These are phyloP conservation scores for Perkinsus chesapeaki DNA, from an alignment of 169 alveolate genomes.

Conservation along the genomic window DNA sequence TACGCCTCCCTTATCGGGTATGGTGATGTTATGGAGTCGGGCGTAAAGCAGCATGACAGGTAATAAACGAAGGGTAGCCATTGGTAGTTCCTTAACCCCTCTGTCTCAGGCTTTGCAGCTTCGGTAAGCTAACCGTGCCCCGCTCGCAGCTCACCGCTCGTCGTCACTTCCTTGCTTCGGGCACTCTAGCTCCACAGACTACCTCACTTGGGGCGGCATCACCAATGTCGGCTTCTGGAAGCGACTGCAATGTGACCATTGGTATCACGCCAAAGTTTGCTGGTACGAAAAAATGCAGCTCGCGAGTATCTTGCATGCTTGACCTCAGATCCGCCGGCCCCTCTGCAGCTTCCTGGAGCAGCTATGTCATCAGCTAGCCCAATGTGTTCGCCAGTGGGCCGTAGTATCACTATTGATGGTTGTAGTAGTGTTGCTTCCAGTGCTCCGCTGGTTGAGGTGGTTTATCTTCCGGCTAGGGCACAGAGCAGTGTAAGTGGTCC, in stretches of 20 bases:
- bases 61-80: neutral
- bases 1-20: neutral
- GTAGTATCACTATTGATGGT: neutral
- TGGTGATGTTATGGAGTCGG: neutral
- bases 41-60: neutral
- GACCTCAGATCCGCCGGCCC: neutral
- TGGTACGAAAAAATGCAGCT: neutral
- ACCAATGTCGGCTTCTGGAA: neutral
- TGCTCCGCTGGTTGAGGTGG: neutral
- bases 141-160: neutral
- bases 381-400: neutral
- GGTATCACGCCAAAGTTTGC: neutral
- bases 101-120: neutral
- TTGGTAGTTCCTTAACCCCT: neutral
- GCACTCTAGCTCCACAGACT: neutral
- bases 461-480: neutral
- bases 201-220: neutral
- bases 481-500: neutral
- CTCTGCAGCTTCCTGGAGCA: neutral
- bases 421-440: neutral
- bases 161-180: neutral
- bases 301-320: neutral
- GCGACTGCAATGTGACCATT: neutral
- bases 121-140: neutral
- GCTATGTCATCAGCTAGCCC: neutral